A percentile compares a stretch with the other conserved stretches of the same genome.
Conservation (phyloP, 164 flowering plant genomes). For the Berberis thunbergii region DNA sequence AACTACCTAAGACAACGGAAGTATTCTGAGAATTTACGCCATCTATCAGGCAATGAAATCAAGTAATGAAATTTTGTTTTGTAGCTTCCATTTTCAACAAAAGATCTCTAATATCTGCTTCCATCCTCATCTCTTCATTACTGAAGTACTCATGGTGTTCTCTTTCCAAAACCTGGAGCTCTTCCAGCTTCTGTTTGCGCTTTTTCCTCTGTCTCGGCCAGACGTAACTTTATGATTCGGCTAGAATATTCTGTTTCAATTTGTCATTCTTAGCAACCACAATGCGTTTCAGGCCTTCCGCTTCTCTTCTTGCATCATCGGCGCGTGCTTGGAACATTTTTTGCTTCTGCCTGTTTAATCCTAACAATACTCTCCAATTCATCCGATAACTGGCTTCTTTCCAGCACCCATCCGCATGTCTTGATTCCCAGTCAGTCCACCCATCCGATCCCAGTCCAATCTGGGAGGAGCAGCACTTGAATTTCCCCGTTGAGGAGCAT, state of each 20-base stretch:
- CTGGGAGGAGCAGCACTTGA: conserved; percentile 10
- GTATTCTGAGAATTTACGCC: neutral
- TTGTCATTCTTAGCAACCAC: conserved; percentile 64
- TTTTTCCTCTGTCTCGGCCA: conserved; percentile 71
- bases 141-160: conserved; percentile 57
- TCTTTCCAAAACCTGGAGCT: conserved; percentile 60
- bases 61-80: conserved; percentile 44
- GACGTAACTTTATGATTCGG: conserved; percentile 46
- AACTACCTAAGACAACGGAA: conserved; percentile 7
- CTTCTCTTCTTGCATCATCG: conserved; percentile 86
- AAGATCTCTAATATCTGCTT: conserved; percentile 71
- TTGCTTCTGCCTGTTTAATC: conserved; percentile 81
- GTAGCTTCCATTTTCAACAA: conserved; percentile 79
- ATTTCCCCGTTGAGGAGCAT: conserved; percentile 11
- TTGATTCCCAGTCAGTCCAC: conserved; percentile 7
- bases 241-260: conserved; percentile 63
- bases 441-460: conserved; percentile 16
- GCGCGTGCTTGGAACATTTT: conserved; percentile 83
- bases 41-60: conserved; percentile 12
- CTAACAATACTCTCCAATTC: conserved; percentile 78
- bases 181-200: conserved; percentile 67
- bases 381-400: conserved; percentile 44
- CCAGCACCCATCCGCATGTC: conserved; percentile 20
- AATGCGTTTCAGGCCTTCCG: conserved; percentile 73
- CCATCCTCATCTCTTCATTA: conserved; percentile 89